Conservation (phyloP, 768 basidiomycete genomes). For the Cantharellus anzutake region DNA sequence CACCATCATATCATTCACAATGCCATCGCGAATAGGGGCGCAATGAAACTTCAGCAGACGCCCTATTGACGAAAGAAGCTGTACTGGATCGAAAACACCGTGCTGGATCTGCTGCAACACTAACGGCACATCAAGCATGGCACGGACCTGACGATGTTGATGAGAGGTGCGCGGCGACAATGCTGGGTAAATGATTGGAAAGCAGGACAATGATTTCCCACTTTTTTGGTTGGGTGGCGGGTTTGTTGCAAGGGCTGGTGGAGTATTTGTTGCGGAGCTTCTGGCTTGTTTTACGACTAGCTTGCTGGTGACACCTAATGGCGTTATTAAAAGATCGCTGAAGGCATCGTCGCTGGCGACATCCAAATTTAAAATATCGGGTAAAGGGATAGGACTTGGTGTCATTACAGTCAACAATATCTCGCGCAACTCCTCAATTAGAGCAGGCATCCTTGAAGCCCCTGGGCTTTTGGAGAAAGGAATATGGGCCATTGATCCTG, state of each 20-base stretch:
- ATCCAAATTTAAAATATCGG: neutral
- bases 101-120: slow-evolving; percentile 69
- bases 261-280: too few relatives aligned
- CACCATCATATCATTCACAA: slow-evolving; percentile 67
- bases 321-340: too few relatives aligned
- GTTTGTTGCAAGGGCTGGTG: too few relatives aligned
- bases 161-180: neutral
- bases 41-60: slow-evolving; percentile 75
- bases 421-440: slow-evolving; percentile 59
- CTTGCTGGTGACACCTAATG: too few relatives aligned
- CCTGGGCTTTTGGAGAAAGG: slow-evolving; percentile 23
- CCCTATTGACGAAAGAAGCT: slow-evolving; percentile 62
- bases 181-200: neutral
- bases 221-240: too few relatives aligned
- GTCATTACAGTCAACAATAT: slow-evolving; percentile 73
- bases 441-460: slow-evolving; percentile 40
- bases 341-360: neutral
- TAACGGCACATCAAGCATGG: slow-evolving; percentile 62
- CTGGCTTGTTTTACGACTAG: too few relatives aligned
- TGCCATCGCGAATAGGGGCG: slow-evolving; percentile 78
- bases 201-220: too few relatives aligned
- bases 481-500: neutral
- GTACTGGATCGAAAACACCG: slow-evolving; percentile 57
- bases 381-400: slow-evolving; percentile 26
- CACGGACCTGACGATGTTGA: slow-evolving; percentile 33